Conservation (phyloP, 2,329 filamentous ascomycete species). For the Tolypocladium endophyticum region DNA sequence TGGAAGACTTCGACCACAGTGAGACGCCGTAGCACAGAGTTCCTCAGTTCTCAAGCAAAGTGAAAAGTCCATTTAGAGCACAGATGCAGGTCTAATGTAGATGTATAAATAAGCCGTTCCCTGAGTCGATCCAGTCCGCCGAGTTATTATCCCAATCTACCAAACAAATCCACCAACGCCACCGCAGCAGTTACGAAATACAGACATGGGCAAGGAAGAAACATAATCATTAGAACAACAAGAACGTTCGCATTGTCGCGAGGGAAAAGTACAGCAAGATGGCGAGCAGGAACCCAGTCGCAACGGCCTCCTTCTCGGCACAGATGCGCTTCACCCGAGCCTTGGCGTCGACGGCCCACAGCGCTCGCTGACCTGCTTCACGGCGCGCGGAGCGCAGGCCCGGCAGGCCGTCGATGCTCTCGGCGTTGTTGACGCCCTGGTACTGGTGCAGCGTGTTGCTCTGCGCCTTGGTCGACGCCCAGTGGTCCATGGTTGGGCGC, state of each 20-base stretch:
- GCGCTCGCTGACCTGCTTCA: slow-evolving; percentile 30
- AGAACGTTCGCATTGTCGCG: slow-evolving; percentile 3
- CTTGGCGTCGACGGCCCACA: slow-evolving; percentile 30
- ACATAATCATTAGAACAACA: background rate
- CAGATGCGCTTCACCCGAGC: slow-evolving; percentile 14
- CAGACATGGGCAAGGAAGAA: background rate
- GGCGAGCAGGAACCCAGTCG: slow-evolving; percentile 20
- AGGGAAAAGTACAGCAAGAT: slow-evolving; percentile 15
- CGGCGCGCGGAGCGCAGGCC: slow-evolving; percentile 43
- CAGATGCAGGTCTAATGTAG: background rate
- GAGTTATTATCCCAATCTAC: background rate
- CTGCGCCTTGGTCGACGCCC: slow-evolving; percentile 35
- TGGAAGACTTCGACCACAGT: background rate
- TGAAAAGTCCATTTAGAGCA: background rate
- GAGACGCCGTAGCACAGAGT: background rate
- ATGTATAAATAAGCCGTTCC: background rate
- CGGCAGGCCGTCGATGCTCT: slow-evolving; percentile 48
- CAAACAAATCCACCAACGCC: background rate
- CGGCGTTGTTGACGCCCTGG: slow-evolving; percentile 42
- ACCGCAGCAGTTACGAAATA: background rate
- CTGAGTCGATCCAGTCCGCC: background rate
- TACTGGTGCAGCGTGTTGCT: slow-evolving; percentile 42
- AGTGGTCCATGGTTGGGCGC: slow-evolving; percentile 44
- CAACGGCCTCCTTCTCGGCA: slow-evolving; percentile 20
- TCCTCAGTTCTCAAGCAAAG: background rate